Evolutionary conservation across 345 rosid genomes (phyloP).

Genomic region (Gynandropsis gynandra): DNA sequence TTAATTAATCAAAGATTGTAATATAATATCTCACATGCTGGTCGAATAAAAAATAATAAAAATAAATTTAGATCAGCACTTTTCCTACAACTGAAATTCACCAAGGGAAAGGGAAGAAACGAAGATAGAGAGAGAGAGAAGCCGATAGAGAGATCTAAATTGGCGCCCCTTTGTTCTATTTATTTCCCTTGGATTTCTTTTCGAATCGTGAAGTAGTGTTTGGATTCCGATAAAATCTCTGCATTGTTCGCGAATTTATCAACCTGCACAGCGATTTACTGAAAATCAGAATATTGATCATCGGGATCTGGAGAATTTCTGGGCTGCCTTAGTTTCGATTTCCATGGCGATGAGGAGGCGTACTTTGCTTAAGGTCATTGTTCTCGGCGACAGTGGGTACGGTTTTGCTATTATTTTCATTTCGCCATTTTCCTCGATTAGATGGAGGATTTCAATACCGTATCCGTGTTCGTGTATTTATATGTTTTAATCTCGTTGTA

Average conservation of each 20-base stretch:
- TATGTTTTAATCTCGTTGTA: not conserved
- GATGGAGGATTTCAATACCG: not conserved
- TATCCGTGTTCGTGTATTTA: not conserved
- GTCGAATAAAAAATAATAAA: too few species aligned
- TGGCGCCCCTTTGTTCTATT: slow-evolving; percentile 41
- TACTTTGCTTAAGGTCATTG: slow-evolving; percentile 96
- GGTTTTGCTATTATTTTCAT: not conserved
- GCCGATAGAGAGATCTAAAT: slow-evolving; percentile 26
- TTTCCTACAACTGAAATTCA: too few species aligned
- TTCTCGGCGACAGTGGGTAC: slow-evolving; percentile 99
- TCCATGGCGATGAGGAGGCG: slow-evolving; percentile 82
- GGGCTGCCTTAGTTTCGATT: not conserved
- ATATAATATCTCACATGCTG: too few species aligned
- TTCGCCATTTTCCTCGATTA: too few species aligned
- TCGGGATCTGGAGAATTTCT: slow-evolving; percentile 1
- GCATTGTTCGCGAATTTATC: slow-evolving; percentile 2
- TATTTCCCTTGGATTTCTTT: slow-evolving; percentile 9
- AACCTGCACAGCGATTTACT: not conserved
- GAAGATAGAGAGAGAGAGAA: too few species aligned
- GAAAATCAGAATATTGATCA: not conserved
- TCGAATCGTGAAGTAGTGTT: slow-evolving; percentile 7
- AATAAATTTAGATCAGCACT: too few species aligned
- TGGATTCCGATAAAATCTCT: slow-evolving; percentile 13
- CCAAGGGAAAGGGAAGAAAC: too few species aligned
- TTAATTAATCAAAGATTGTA: too few species aligned